phyloP scores from a whole-genome alignment of 1,284 basidiomycete genomes.

The Spongispora temasekensis region DNA sequence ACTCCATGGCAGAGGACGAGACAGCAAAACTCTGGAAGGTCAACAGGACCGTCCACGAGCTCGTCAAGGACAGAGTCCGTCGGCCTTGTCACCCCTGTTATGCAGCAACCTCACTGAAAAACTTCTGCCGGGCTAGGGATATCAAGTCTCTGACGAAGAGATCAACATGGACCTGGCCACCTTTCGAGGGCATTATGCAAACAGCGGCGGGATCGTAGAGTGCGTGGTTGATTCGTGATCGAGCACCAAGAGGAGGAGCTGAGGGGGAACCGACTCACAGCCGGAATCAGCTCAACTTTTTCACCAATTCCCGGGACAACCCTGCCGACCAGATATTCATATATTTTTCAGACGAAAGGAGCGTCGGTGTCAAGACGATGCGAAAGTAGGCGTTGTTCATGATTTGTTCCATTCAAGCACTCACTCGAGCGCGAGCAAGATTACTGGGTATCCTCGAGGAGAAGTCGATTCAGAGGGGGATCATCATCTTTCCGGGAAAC shows the following conservation, averaged over 20 bases:
- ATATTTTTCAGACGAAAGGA: conserved; percentile 91
- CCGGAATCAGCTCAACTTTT: conserved; percentile 87
- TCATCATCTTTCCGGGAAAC: conserved; percentile 94
- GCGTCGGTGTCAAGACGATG: conserved; percentile 95
- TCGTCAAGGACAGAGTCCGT: conserved; percentile 88
- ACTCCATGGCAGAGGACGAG: conserved; percentile 70
- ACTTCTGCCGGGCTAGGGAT: conserved; percentile 60
- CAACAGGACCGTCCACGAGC: conserved; percentile 95
- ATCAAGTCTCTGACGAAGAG: conserved; percentile 89
- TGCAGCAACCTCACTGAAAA: conserved; percentile 16
- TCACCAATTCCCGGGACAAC: conserved; percentile 72
- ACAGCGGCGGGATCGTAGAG: conserved; percentile 66
- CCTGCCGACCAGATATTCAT: conserved; percentile 86
- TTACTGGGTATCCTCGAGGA: conserved; percentile 87
- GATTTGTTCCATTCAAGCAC: conserved; percentile 3
- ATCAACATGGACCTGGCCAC: conserved; percentile 80
- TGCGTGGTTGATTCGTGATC: conserved; percentile 30
- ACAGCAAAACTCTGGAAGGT: conserved; percentile 92
- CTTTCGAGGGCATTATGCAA: conserved; percentile 72
- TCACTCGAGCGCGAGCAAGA: conserved; percentile 58
- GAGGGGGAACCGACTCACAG: conserved; percentile 49
- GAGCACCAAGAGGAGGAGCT: conserved; percentile 5
- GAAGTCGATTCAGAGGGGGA: conserved; percentile 86
- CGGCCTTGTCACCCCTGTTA: conserved; percentile 9
- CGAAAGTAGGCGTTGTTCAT: conserved; percentile 72